phyloP scores from a whole-genome alignment of 345 rosid genomes.

The Rubroshorea leprosula region DNA sequence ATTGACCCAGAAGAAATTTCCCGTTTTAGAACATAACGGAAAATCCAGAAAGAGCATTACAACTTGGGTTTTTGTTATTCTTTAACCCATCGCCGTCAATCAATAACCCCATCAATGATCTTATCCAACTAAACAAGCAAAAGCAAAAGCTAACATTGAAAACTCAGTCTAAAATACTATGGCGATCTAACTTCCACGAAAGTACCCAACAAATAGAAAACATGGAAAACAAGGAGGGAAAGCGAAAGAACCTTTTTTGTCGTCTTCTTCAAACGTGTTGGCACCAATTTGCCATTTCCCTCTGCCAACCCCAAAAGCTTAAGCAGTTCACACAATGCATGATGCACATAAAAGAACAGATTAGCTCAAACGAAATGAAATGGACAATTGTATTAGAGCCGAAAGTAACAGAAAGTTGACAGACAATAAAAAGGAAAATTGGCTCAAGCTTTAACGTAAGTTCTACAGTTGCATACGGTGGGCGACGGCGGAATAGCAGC shows the following conservation, averaged over 20 bases:
- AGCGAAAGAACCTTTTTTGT: conserved; percentile 4
- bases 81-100: background rate
- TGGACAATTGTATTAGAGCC: too few relatives aligned
- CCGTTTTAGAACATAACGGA: background rate
- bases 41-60: background rate
- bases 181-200: background rate
- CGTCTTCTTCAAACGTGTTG: background rate
- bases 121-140: background rate
- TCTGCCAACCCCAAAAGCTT: too few relatives aligned
- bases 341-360: background rate
- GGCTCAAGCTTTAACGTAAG: background rate
- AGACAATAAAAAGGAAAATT: background rate
- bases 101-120: conserved; percentile 9
- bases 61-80: conserved; percentile 10
- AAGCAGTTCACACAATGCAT: background rate
- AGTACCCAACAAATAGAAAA: too few relatives aligned
- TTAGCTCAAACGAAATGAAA: background rate
- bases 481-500: background rate
- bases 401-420: too few relatives aligned
- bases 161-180: background rate
- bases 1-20: conserved; percentile 10
- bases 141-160: background rate
- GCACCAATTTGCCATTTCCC: background rate
- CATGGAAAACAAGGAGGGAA: conserved; percentile 3
- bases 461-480: background rate